Base-by-base conservation (phyloP, 352 stramenopile genomes). In the Phytophthora lateralis region DNA sequence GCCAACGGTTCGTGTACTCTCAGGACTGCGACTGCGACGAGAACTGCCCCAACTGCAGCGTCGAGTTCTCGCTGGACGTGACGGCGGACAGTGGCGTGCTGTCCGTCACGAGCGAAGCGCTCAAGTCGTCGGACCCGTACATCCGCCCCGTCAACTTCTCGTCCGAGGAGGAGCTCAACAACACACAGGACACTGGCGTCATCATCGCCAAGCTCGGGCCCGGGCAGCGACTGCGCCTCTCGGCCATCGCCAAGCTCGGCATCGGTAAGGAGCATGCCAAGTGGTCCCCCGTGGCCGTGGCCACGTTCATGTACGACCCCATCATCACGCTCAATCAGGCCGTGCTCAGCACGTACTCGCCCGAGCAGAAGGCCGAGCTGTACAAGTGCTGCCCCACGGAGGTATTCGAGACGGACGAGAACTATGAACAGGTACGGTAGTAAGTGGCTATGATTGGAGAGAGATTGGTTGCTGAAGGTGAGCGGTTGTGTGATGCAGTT, bases 241-340 rank as follows among this genome's bases (percentile, higher is more conserved):
- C 97, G 46, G 95, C 94, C 8, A 97, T 98, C 54, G 97, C 96
- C 46, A 96, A 97, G 54, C 76, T 94, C 8, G 96, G 97, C 7
- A 97, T 98, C 37, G 90, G 85, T 68, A 99, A 99, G 75, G 96
- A 98, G 72, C 97, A 99, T 70, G 93, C 96, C 61, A 99, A 99
- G 84, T 99, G 96, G 96, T 98, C 85, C 35, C 96, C 97, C 2
- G 96, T 99, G 38, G 93, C 91, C 0, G 94, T 98, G 6, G 96
- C 95, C 12, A 98, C 94, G 34, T 98, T 97, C 69, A 95, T 92
- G 80, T 96, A 95, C 64, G 88, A 97, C 50, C 87, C 89, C 47
- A 93, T 94, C 60, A 95, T 97, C 55, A 94, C 78, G 53, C 73
- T 97, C 12, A 97, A 97, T 64, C 82, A 93, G 60, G 95, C 89